Evolutionary conservation across 169 alveolate genomes (phyloP), one percentile per base, ranked within the genome.

Genomic region (Cryptosporidium andersoni): DNA sequence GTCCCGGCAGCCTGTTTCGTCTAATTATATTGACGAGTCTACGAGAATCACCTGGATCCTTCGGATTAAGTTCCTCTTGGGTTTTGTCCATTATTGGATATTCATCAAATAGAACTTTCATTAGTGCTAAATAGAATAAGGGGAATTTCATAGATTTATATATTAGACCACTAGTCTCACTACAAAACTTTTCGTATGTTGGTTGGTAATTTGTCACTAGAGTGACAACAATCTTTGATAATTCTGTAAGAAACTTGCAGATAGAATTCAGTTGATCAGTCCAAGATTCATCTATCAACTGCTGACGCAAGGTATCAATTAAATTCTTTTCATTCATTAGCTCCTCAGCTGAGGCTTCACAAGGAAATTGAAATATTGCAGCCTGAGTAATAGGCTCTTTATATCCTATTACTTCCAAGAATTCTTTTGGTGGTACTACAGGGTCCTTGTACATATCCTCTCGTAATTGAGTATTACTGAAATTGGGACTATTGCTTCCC

Each of bases 11-110:
- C 63, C 48, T 74, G 47, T 74, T 74, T 45, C 85, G 40, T 25
- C 85, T 64, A 45, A 74, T 42, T 40, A 66, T 56, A 74, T 74
- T 74, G 3, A 74, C 60, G 43, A 74, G 25, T 74, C 85, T 74
- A 25, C 85, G 40, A 11, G 85, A 66, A 25, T 74, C 85, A n/a
- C 85, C 85, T 60, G 85, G 85, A 2, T 74, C 85, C 25, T 74
- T 74, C 25, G 85, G 58, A 40, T 74, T 74, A 4, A 74, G 6
- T 37, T 74, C 68, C 60, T 74, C 85, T 7, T 62, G 40, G 2
- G 85, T 74, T 25, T 74, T 68, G 48, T 12, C 39, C 45, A 74
- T 62, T 51, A 6, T 58, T 25, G 85, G 85, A 60, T 74, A 74
- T 34, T 74, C 64, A 58, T 74, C 85, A 60, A 74, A 74, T 4